Evolutionary conservation across 2,329 filamentous ascomycete species (phyloP).

Genomic region (Gnomoniopsis smithogilvyi): DNA sequence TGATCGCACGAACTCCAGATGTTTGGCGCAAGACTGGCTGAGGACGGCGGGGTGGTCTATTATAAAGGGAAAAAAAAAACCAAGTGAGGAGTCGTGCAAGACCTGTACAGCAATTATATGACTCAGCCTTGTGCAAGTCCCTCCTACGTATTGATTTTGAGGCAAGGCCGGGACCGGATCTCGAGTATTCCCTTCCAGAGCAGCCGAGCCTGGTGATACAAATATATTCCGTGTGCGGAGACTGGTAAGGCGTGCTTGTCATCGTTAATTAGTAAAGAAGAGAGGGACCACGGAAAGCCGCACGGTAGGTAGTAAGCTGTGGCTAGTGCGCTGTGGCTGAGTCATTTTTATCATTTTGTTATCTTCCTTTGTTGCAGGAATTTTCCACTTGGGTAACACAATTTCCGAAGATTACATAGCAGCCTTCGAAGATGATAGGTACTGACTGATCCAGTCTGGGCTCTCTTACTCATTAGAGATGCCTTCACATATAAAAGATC

Average conservation of each 20-base stretch:
- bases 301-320: no score
- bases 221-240: no score
- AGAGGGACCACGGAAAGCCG: neutral
- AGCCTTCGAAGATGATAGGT: no score
- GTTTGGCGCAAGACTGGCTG: neutral
- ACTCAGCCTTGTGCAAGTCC: neutral
- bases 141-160: no score
- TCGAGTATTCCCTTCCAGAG: neutral
- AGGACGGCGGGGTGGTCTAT: neutral
- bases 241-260: neutral
- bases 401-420: no score
- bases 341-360: neutral
- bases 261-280: neutral
- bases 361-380: no score
- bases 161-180: neutral
- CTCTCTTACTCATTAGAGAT: no score
- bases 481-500: no score
- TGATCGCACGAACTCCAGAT: conserved; percentile 14
- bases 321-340: neutral
- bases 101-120: neutral
- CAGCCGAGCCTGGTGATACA: no score
- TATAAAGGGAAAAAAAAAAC: no score
- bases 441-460: no score
- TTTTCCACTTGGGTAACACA: no score
- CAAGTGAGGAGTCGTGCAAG: neutral